Evolutionary conservation across 1,284 basidiomycete species (phyloP), one percentile per base, ranked within the genome.

Genomic region (Golubevia sp.): DNA sequence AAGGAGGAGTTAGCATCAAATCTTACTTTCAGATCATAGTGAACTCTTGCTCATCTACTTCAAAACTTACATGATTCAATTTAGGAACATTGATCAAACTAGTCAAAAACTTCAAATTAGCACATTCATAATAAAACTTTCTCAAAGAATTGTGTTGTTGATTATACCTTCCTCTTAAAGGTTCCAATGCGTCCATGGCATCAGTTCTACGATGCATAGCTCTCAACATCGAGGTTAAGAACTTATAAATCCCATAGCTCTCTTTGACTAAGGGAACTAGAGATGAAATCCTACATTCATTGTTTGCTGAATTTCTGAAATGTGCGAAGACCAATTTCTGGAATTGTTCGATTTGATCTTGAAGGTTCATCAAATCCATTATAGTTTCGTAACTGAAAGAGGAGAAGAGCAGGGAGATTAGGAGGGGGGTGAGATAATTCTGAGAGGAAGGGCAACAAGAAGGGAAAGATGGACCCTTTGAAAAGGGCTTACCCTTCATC

Each of bases 231-330:
- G 79, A 82, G 7, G 81, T 83, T 20, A 83, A 63, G 68, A 83
- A 83, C 64, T 80, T 82, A 76, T 83, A 83, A 65, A 83, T 82
- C 54, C 79, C 79, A 63, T 83, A 83, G 55, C 73, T 75, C 67
- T 83, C 81, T 67, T 83, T 83, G 64, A 83, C 81, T 2, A 82
- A 67, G 15, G 81, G 79, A 1, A 83, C 79, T 18, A 83, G 70
- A 2, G 79, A 70, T 2, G 79, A 79, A 61, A 83, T 83, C n/a
- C 78, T 73, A 67, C 79, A 82, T 58, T 83, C 81, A 66, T 82
- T 82, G 64, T 79, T 74, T 61, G 67, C 66, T 3, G 73, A 70
- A 30, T 75, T 75, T 24, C 73, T 70, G 63, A 83, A 79, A 60
- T 80, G 73, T 11, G 74, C 70, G 63, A 83, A 83, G 67, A 83